Percentiles rank a stretch among this genome's conserved stretches.
phyloP scores from a whole-genome alignment of 2,329 filamentous ascomycete genomes.

The Trichoderma cornu-damae region DNA sequence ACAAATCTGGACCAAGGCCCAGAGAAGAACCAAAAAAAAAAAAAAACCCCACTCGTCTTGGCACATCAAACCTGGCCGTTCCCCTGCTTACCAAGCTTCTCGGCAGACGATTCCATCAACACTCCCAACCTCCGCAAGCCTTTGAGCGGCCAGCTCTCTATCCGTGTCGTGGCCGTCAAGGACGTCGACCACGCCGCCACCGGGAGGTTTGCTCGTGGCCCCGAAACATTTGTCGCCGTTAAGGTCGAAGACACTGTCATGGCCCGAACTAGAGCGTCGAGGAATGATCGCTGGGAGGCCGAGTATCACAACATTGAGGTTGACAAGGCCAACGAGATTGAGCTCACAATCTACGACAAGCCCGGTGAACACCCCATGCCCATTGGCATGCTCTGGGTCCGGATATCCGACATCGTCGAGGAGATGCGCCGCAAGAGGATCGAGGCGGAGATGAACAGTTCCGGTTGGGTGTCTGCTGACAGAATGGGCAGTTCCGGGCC shows the following conservation, averaged over 20 bases:
- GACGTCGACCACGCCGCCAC: conserved; percentile 91
- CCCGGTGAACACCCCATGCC: conserved; percentile 83
- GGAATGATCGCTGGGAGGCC: conserved; percentile 85
- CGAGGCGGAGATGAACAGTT: conserved; percentile 88
- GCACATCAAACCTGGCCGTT: conserved; percentile 18
- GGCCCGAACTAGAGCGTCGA: conserved; percentile 76
- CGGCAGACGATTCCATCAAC: conserved; percentile 87
- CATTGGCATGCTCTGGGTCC: conserved; percentile 92
- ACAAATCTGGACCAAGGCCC: no score
- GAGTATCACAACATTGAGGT: conserved; percentile 90
- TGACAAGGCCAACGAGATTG: conserved; percentile 97
- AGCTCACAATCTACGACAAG: conserved; percentile 96
- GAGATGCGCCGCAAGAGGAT: conserved; percentile 97
- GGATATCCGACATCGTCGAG: conserved; percentile 94
- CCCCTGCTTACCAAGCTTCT: neutral
- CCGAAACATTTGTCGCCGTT: conserved; percentile 91
- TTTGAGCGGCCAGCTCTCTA: conserved; percentile 81
- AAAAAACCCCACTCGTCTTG: no score
- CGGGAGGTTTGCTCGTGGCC: conserved; percentile 77
- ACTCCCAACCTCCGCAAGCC: conserved; percentile 92
- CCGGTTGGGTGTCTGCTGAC: conserved; percentile 95
- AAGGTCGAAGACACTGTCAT: conserved; percentile 95
- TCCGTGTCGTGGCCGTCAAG: conserved; percentile 82
- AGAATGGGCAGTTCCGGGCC: conserved; percentile 66
- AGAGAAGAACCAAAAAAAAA: no score